Percentiles rank a stretch among this genome's conserved stretches.
Evolutionary conservation across 2,329 filamentous ascomycete species (phyloP).

Genomic region (Trichoderma atroviride): DNA sequence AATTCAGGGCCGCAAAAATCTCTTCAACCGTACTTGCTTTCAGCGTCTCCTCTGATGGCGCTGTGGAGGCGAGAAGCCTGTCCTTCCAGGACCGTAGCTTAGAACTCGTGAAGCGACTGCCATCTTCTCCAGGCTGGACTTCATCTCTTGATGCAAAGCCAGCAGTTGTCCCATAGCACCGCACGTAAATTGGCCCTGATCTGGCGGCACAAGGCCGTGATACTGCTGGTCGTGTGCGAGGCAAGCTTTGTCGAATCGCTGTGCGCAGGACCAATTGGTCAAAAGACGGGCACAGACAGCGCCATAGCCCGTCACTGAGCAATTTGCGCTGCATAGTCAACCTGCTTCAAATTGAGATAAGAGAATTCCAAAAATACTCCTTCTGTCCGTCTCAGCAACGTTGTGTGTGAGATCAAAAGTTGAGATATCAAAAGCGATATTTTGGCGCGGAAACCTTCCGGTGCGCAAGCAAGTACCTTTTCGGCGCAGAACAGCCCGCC

Average conservation of each 20-base stretch:
- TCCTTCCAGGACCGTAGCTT: constrained; percentile 20
- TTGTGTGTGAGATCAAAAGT: neutral
- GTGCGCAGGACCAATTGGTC: constrained; percentile 45
- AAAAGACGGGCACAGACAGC: constrained; percentile 62
- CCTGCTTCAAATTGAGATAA: neutral
- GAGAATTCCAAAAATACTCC: too few species aligned
- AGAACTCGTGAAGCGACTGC: neutral
- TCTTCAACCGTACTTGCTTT: constrained; percentile 31
- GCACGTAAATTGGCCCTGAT: constrained; percentile 26
- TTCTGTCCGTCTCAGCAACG: neutral
- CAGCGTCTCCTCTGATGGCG: constrained; percentile 31
- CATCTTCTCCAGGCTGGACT: neutral
- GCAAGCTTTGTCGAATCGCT: constrained; percentile 33
- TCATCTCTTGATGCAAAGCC: neutral
- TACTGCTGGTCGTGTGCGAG: constrained; percentile 15
- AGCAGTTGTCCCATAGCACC: constrained; percentile 30
- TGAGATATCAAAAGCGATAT: neutral
- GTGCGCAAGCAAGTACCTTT: neutral
- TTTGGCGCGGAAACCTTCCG: constrained; percentile 26
- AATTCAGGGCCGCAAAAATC: constrained; percentile 36
- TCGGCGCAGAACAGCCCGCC: neutral
- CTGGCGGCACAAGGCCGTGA: constrained; percentile 25
- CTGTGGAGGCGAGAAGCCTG: constrained; percentile 29
- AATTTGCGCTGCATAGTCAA: constrained; percentile 40
- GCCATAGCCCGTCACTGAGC: constrained; percentile 63